Evolutionary conservation across 805 yeast species (phyloP), one percentile per base, ranked within the genome.

Genomic region (Debaryomyces castellii): DNA sequence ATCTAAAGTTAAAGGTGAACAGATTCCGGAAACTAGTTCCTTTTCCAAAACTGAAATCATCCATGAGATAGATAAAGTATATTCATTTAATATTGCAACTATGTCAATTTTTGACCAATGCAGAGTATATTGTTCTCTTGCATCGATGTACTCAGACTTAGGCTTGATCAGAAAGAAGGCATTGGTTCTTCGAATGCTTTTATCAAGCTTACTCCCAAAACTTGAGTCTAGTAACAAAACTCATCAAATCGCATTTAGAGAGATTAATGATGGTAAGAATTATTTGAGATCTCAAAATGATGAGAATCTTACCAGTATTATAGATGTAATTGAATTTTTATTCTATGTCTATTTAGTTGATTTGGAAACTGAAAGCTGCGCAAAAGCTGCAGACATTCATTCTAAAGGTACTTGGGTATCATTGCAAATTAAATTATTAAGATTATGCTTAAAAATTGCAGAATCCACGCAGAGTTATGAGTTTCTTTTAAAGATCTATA

Each of bases 101-200:
- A 51, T 72, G 54, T 68, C 76, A 10, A 51, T 79, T 1, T 55
- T 66, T 8, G 78, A 82, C 5, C 90, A 85, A 55, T 74, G 83
- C 45, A 69, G 78, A 36, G 74, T 90, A 0, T 84, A 85, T 59
- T 75, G 84, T 17, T 76, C 86, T 0, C 65, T 91, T 50, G 85
- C 94, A 0, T 59, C 80, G 2, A 66, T 88, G 1, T 89, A 84
- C 60, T 71, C 79, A 2, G 78, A 76, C 24, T 69, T 89, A 39
- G 82, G 82, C 1, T 73, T 86, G 56, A 45, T 58, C 9, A 73
- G 97, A 49, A 91, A 90, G 54, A 75, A 82, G 51, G 81, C 87
- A 0, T 81, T 91, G 50, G 74, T 87, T 32, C 63, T 89, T 3
- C 76, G 90, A 38, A 78, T 82, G n/a, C 64, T 90, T 24, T 64